Conservation (phyloP, 2,329 filamentous ascomycete genomes). For the Fusarium dimerum region DNA sequence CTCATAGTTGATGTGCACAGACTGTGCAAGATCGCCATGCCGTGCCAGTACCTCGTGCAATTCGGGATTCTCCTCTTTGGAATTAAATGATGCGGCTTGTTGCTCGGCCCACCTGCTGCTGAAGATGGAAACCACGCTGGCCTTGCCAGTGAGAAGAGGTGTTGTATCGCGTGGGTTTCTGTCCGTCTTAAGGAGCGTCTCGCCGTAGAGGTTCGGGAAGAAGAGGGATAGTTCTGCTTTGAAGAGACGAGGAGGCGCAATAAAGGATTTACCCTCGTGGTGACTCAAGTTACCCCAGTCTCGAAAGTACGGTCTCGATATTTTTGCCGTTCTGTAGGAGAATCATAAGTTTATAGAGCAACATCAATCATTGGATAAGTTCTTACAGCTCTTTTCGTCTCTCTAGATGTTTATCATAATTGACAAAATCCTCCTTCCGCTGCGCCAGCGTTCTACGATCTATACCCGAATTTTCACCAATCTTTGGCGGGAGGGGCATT, state of each 20-base stretch:
- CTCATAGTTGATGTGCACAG: constrained; percentile 86
- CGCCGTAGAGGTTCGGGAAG: constrained; percentile 89
- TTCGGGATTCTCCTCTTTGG: constrained; percentile 65
- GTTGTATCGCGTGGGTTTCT: constrained; percentile 68
- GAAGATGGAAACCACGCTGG: constrained; percentile 80
- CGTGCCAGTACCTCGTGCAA: constrained; percentile 62
- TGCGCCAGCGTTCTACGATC: constrained; percentile 68
- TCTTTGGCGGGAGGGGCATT: constrained; percentile 68
- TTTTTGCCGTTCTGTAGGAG: constrained; percentile 63
- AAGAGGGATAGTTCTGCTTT: constrained; percentile 79
- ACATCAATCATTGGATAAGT: not conserved
- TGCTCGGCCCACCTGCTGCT: constrained; percentile 82
- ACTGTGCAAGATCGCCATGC: constrained; percentile 62
- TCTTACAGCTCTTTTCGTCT: constrained; percentile 73
- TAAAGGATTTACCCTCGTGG: constrained; percentile 89
- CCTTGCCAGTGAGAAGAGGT: constrained; percentile 67
- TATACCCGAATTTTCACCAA: constrained; percentile 80
- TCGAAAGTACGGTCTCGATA: constrained; percentile 88
- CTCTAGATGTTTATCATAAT: constrained; percentile 82
- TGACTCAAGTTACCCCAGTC: constrained; percentile 86
- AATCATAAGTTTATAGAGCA: constrained; percentile 5
- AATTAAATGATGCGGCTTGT: constrained; percentile 74
- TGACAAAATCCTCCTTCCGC: constrained; percentile 75
- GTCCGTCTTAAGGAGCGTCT: constrained; percentile 66
- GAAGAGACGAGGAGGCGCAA: constrained; percentile 83